phyloP scores from a whole-genome alignment of 352 stramenopile species.

The Globisporangium nunn region DNA sequence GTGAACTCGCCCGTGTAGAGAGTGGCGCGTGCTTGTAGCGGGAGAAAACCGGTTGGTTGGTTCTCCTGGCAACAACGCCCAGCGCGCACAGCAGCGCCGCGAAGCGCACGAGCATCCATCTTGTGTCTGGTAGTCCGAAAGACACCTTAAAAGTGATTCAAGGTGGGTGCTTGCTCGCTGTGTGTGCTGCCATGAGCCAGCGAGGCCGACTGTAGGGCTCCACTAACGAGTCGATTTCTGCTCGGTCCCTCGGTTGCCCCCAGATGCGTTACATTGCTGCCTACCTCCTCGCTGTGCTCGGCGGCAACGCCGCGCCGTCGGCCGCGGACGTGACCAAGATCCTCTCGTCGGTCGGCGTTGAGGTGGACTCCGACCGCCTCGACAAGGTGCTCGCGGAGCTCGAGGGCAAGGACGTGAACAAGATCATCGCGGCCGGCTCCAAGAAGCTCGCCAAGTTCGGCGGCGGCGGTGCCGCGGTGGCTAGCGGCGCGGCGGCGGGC shows the following conservation, averaged over 20 bases:
- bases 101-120: slow-evolving; percentile 31
- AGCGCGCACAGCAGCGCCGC: background rate
- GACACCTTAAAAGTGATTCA: slow-evolving; percentile 91
- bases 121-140: slow-evolving; percentile 88
- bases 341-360: slow-evolving; percentile 85
- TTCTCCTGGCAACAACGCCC: slow-evolving; percentile 11
- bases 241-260: no score
- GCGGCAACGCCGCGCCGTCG: slow-evolving; percentile 86
- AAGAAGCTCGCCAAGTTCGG: slow-evolving; percentile 83
- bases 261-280: slow-evolving; percentile 97
- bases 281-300: slow-evolving; percentile 94
- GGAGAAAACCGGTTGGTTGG: slow-evolving; percentile 33
- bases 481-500: slow-evolving; percentile 39
- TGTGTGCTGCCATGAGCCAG: background rate
- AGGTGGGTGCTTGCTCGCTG: slow-evolving; percentile 33
- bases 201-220: no score
- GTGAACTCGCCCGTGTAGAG: slow-evolving; percentile 32
- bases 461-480: slow-evolving; percentile 44
- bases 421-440: slow-evolving; percentile 75
- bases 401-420: slow-evolving; percentile 76
- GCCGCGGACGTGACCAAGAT: slow-evolving; percentile 90
- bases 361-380: slow-evolving; percentile 74
- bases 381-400: slow-evolving; percentile 73
- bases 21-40: slow-evolving; percentile 6
- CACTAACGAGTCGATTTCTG: no score